These are phyloP conservation scores for Pestalotiopsis sp. DNA, from an alignment of 2,329 filamentous ascomycete genomes.

Conservation along the genomic window DNA sequence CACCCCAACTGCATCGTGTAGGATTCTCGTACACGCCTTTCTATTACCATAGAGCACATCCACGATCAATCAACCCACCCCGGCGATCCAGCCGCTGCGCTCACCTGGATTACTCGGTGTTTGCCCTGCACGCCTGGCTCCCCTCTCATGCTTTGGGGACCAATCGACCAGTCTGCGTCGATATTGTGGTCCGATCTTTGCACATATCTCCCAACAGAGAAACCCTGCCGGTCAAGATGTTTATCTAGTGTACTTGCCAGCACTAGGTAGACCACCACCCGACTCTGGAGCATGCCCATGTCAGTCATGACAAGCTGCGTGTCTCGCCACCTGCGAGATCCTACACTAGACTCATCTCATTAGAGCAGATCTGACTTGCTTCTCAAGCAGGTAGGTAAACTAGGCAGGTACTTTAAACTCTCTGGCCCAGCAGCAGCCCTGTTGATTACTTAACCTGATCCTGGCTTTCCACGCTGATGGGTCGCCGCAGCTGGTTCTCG, in stretches of 20 bases:
- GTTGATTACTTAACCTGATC: neutral
- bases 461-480: neutral
- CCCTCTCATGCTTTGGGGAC: neutral
- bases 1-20: too few relatives aligned
- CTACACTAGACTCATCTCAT: too few relatives aligned
- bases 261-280: neutral
- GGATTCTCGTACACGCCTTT: too few relatives aligned
- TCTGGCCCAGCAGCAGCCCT: neutral
- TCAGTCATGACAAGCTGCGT: neutral
- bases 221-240: too few relatives aligned
- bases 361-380: neutral
- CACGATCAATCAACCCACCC: neutral
- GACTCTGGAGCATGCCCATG: neutral
- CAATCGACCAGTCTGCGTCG: neutral
- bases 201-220: too few relatives aligned
- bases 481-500: neutral
- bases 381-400: neutral
- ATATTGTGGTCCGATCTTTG: neutral
- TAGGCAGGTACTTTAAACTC: neutral
- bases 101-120: neutral
- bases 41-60: too few relatives aligned
- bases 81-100: neutral
- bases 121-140: neutral
- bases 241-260: neutral
- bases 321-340: neutral